Base-by-base conservation (phyloP, 257 asterid genomes). In the Solanum stenotomum region DNA sequence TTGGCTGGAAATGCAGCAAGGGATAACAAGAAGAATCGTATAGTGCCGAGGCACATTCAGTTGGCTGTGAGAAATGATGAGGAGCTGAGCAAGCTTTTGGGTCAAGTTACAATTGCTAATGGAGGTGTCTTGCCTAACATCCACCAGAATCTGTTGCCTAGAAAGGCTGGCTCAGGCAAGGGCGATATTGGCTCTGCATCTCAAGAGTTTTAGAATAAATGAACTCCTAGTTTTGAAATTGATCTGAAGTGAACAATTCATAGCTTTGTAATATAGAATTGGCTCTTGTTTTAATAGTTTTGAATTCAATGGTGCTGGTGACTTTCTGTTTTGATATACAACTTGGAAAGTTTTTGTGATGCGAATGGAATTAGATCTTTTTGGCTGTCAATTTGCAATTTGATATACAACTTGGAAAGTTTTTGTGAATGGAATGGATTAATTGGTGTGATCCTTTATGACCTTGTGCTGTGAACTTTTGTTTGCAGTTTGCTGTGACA, bases 1-100 rank as follows among this genome's bases (percentile, higher is more conserved):
- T 86, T 86, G 23, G 88, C 88, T 8, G 88, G 88, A 40, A 86
- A 86, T 27, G 88, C 88, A 8, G 88, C 88, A n/a, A 86, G 88
- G 83, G 83, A 86, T 27, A 86, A 86, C 83, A 86, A 86, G 88
- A 70, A 85, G 70, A 86, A 70, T 42, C 88, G 83, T 33, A 86
- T 86, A 9, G 68, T 70, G 70, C 70, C 88, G 3, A 86, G 88
- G n/a, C 88, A 86, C 37, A 86, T 86, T 70, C 83, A 70, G 83
- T 38, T 86, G 83, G 88, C 88, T 67, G 88, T 86, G 83, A 70
- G 88, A 46, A 86, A 86, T 42, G 88, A 70, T 31, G 88, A 86
- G 65, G 88, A 86, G 14, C 83, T 86, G 83, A 86, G 88, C 88
- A 86, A 86, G 70, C 83, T 86, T 86, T 70, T 86, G 42, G 88